Percentiles rank a stretch among this genome's conserved stretches.
Conservation (phyloP, 176 grass and related monocot genomes). For the Triticum monococcum region DNA sequence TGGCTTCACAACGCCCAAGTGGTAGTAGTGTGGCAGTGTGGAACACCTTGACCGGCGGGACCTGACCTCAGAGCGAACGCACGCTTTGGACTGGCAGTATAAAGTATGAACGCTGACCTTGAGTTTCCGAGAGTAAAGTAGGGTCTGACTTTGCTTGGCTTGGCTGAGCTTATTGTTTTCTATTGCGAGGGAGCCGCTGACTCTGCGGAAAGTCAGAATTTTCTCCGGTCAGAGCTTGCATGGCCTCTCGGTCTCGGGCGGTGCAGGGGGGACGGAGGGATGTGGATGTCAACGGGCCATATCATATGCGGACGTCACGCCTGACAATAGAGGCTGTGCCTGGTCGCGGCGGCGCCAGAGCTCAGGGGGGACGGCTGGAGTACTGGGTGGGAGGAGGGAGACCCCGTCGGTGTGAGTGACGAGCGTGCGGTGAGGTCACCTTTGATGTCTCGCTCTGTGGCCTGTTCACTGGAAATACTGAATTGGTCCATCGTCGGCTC, state of each 20-base stretch:
- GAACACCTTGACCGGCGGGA: background rate
- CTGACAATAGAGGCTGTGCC: background rate
- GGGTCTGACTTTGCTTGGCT: background rate
- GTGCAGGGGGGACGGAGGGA: background rate
- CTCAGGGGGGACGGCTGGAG: too few species aligned
- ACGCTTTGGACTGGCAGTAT: background rate
- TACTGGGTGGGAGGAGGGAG: too few species aligned
- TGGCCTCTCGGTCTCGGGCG: too few species aligned
- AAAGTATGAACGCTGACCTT: background rate
- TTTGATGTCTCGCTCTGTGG: background rate
- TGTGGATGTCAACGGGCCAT: background rate
- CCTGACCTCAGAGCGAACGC: background rate
- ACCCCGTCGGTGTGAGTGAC: background rate
- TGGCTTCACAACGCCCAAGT: background rate
- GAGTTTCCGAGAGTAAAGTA: background rate
- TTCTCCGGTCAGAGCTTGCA: background rate
- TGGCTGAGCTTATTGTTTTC: background rate
- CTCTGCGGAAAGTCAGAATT: background rate
- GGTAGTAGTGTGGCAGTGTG: background rate
- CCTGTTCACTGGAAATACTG: too few species aligned
- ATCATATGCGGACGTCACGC: background rate
- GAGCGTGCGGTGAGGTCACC: background rate
- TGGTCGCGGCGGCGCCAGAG: background rate
- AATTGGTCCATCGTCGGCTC: too few species aligned
- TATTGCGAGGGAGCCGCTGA: background rate